Conservation (phyloP, 1,284 basidiomycete genomes). For the Malassezia sp. region DNA sequence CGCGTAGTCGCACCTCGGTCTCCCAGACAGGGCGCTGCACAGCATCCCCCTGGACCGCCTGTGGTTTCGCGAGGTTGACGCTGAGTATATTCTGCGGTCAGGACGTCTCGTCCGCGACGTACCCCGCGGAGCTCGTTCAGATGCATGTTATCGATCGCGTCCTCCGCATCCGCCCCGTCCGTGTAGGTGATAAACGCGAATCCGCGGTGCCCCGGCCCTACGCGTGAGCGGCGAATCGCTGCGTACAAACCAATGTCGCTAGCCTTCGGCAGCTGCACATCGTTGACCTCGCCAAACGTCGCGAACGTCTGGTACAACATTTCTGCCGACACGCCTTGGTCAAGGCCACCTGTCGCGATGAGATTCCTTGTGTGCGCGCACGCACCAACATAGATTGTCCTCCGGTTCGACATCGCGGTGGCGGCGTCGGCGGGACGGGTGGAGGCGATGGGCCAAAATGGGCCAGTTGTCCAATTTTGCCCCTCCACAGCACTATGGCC, state of each 20-base stretch:
- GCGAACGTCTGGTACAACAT: neutral
- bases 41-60: conserved; percentile 7
- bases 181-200: conserved; percentile 15
- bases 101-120: neutral
- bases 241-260: conserved; percentile 3
- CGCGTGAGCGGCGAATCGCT: neutral
- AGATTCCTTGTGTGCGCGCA: neutral
- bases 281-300: conserved; percentile 15
- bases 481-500: neutral
- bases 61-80: conserved; percentile 15
- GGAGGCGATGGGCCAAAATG: neutral
- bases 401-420: neutral
- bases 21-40: conserved; percentile 13
- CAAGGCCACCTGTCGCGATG: conserved; percentile 5
- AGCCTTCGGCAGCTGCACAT: conserved; percentile 10
- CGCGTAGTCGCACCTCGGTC: conserved; percentile 11
- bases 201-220: conserved; percentile 8
- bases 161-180: conserved; percentile 12
- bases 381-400: conserved; percentile 15
- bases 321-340: conserved; percentile 4
- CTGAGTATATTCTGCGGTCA: conserved; percentile 10
- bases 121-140: conserved; percentile 15
- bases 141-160: conserved; percentile 18
- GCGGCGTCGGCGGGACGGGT: neutral
- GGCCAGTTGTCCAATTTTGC: neutral